Evolutionary conservation across 805 yeast species (phyloP).

Genomic region (Tetrapisispora namnaoensis): DNA sequence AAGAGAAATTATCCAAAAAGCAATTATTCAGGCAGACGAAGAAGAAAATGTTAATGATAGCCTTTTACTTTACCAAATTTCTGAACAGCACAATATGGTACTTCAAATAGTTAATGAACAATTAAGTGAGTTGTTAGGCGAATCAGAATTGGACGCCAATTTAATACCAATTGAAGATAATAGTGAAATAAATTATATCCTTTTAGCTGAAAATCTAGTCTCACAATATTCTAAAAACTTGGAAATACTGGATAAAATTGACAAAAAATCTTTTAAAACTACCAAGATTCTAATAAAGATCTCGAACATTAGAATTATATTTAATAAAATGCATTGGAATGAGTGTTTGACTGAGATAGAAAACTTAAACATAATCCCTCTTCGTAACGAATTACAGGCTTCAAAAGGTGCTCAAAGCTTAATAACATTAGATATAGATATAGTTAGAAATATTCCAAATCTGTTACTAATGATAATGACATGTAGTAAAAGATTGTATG

Average conservation of each 20-base stretch:
- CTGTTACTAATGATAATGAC: conserved; percentile 75
- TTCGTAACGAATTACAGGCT: conserved; percentile 44
- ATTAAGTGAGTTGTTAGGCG: conserved; percentile 66
- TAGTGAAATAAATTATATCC: conserved; percentile 36
- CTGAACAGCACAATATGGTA: conserved; percentile 81
- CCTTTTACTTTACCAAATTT: conserved; percentile 71
- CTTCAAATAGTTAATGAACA: conserved; percentile 62
- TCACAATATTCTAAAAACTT: conserved; percentile 41
- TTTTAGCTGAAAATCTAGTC: conserved; percentile 30
- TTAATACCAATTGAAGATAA: conserved; percentile 32
- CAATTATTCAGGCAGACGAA: conserved; percentile 80
- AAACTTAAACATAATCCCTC: conserved; percentile 60
- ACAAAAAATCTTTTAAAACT: conserved; percentile 49
- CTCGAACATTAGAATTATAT: conserved; percentile 55
- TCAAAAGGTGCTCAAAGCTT: conserved; percentile 64
- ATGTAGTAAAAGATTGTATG: conserved; percentile 51
- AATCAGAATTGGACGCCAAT: conserved; percentile 58
- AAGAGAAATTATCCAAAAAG: conserved; percentile 65
- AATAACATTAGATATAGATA: conserved; percentile 51
- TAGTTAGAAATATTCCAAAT: conserved; percentile 72
- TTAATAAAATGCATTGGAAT: conserved; percentile 48
- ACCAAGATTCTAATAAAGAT: conserved; percentile 55
- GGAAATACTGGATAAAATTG: conserved; percentile 48
- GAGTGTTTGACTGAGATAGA: conserved; percentile 48
- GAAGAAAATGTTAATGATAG: conserved; percentile 87